phyloP scores from a whole-genome alignment of 139 green algal species.

The Chlorella sp. region DNA sequence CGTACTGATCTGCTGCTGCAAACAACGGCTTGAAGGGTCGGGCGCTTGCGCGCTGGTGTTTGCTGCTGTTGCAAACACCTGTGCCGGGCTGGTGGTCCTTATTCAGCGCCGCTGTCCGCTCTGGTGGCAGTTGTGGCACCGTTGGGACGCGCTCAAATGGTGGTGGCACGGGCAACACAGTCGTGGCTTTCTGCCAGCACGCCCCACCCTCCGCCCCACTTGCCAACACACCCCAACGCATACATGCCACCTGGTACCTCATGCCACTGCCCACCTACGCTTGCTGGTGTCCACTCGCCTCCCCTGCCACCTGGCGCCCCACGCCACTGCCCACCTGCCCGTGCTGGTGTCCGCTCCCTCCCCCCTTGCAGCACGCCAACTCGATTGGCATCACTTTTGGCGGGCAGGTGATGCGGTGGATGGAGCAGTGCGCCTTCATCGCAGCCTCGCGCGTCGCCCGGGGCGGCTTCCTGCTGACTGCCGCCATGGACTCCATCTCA shows the following conservation, averaged over 20 bases:
- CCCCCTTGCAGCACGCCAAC: conserved; percentile 75
- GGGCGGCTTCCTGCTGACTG: conserved; percentile 71
- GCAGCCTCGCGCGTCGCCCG: conserved; percentile 69
- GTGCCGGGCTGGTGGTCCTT: no score
- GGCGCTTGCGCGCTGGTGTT: neutral
- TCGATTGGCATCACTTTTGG: conserved; percentile 84
- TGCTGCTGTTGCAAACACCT: neutral
- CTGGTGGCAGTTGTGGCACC: no score
- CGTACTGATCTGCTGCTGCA: neutral
- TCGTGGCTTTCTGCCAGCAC: no score
- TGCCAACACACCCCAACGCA: no score
- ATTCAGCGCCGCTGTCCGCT: no score
- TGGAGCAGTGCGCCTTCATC: conserved; percentile 88
- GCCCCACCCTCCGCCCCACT: no score
- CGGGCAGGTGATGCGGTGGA: conserved; percentile 75
- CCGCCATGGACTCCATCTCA: conserved; percentile 76
- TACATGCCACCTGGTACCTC: no score
- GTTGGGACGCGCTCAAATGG: no score
- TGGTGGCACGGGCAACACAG: no score
- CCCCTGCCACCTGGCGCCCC: neutral
- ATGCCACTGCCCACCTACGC: no score
- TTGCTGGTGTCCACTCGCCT: no score
- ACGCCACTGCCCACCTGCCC: neutral
- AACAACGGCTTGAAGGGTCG: no score
- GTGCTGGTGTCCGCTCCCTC: neutral